Evolutionary conservation across 805 yeast species (phyloP), one percentile per base, ranked within the genome.

Genomic region (Dipodascus albidus): DNA sequence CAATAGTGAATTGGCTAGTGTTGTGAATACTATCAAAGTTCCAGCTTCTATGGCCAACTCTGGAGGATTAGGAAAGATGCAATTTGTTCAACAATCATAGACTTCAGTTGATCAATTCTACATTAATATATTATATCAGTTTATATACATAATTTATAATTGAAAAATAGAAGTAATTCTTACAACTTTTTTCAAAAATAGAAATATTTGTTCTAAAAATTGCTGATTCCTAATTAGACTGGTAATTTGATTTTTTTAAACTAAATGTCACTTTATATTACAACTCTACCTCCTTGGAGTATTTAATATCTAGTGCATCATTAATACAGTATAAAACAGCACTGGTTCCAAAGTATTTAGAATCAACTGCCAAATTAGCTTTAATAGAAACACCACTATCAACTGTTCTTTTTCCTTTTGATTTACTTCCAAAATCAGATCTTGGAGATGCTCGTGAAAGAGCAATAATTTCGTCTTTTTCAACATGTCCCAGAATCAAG

Each of bases 391-490:
- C 23, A 15, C n/a, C 20, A 48, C 15, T 38, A 48, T 51, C 24
- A 42, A 17, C 17, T 27, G 19, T 52, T 49, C 48, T 42, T 52
- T 33, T 38, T 38, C 44, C 20, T 14, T 38, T 38, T 4, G 49
- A 47, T 3, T 35, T 51, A 38, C 2, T 52, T 27, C 48, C 38
- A 23, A 24, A n/a, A 27, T 52, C n/a, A 42, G 31, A 48, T 52
- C 38, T 48, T 4, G 61, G 60, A 22, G 53, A 52, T 2, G 88
- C 84, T 62, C 98, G 79, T 62, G 87, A 87, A 48, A 91, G 70
- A 47, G 83, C 73, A 41, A 77, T 67, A 23, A 91, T 64, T 61
- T 82, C 86, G 48, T 76, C 76, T 1, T 67, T 71, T 3, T 70
- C 67, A 23, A 69, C 68, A 57, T 81, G 80, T 56, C 78, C 70